phyloP scores from a whole-genome alignment of 352 stramenopile species.

The Phytophthora hybrid region DNA sequence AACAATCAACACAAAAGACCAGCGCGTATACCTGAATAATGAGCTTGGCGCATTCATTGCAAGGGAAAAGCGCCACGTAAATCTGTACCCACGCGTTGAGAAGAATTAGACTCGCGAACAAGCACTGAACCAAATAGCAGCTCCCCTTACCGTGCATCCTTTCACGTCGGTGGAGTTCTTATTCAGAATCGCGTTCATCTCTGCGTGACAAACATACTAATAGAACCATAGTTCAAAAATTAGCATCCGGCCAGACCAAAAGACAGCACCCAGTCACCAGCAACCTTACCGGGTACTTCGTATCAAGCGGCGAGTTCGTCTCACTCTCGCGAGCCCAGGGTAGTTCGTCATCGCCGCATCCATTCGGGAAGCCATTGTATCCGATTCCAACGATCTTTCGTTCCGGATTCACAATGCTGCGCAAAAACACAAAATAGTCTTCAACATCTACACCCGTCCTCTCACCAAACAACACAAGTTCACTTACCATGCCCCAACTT shows the following conservation, averaged over 20 bases:
- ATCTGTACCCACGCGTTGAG: conserved; percentile 60
- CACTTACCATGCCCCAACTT: conserved; percentile 95
- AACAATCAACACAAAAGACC: not conserved
- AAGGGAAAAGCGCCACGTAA: conserved; percentile 99
- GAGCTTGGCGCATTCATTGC: conserved; percentile 99
- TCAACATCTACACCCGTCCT: not conserved
- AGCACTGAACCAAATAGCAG: not conserved
- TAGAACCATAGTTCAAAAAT: conserved; percentile 1
- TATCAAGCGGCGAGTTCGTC: conserved; percentile 89
- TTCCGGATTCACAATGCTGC: conserved; percentile 94
- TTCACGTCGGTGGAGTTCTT: conserved; percentile 96
- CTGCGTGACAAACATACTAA: conserved; percentile 98
- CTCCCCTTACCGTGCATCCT: conserved; percentile 79
- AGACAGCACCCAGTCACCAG: not conserved
- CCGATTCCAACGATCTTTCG: conserved; percentile 98
- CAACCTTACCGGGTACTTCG: conserved; percentile 91
- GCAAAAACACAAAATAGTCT: not conserved
- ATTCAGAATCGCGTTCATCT: conserved; percentile 99
- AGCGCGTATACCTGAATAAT: conserved; percentile 93
- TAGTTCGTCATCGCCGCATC: conserved; percentile 95
- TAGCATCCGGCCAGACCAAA: not conserved
- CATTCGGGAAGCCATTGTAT: conserved; percentile 99
- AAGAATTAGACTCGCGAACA: conserved; percentile 7
- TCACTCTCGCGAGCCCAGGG: conserved; percentile 91
- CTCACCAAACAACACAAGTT: not conserved